Conservation (phyloP, 495 filamentous ascomycete species). For the Lasiosphaeris hirsuta region DNA sequence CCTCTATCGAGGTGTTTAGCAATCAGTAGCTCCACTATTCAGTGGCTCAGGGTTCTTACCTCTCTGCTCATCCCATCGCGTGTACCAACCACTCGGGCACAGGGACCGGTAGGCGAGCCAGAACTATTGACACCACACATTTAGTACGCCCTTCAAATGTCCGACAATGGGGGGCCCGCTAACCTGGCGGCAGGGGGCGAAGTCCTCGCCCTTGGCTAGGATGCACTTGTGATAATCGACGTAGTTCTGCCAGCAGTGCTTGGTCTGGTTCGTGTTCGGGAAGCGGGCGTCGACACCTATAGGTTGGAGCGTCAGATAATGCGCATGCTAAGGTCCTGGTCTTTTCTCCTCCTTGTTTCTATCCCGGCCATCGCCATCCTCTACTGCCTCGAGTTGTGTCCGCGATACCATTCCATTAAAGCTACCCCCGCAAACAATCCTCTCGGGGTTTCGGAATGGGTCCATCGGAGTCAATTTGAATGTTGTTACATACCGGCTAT, state of each 20-base stretch:
- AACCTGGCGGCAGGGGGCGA: slow-evolving; percentile 94
- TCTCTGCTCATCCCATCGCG: slow-evolving; percentile 96
- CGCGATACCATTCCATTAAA: background rate
- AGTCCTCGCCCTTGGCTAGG: slow-evolving; percentile 97
- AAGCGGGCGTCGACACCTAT: slow-evolving; percentile 98
- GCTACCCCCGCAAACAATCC: background rate
- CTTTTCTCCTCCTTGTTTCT: background rate
- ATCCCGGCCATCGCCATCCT: background rate
- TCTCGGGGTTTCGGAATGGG: slow-evolving; percentile 10
- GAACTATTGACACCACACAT: slow-evolving; percentile 58
- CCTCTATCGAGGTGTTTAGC: slow-evolving; percentile 52
- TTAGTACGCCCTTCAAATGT: slow-evolving; percentile 6
- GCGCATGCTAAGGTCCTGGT: background rate
- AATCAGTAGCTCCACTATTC: slow-evolving; percentile 18
- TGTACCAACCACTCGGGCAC: slow-evolving; percentile 91
- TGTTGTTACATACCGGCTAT: slow-evolving; percentile 47
- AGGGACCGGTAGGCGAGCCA: slow-evolving; percentile 92
- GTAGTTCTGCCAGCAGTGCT: slow-evolving; percentile 98
- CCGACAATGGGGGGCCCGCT: slow-evolving; percentile 25
- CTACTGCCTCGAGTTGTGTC: background rate
- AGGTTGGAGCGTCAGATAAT: slow-evolving; percentile 6
- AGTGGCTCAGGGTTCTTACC: slow-evolving; percentile 54
- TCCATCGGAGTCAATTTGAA: background rate
- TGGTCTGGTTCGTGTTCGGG: slow-evolving; percentile 94
- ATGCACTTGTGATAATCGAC: slow-evolving; percentile 99